phyloP scores from a whole-genome alignment of 768 basidiomycete species.

The Boletus rubropictus region DNA sequence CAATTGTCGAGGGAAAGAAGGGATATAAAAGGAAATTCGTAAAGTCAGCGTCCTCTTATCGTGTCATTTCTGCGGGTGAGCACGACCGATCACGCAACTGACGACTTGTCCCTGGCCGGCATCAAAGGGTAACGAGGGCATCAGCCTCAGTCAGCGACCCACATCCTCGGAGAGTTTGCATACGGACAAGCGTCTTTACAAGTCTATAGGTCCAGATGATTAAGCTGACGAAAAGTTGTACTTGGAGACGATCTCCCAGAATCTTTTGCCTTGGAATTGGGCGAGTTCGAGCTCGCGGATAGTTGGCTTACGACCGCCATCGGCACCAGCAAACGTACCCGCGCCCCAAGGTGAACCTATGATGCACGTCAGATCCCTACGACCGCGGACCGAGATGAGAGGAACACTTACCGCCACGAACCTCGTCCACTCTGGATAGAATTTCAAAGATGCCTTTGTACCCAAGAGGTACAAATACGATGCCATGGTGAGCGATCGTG shows the following conservation, averaged over 20 bases:
- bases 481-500: constrained; percentile 67
- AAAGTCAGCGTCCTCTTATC: too few relatives aligned
- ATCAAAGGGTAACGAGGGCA: too few relatives aligned
- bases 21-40: too few relatives aligned
- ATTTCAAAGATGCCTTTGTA: constrained; percentile 46
- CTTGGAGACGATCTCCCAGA: constrained; percentile 45
- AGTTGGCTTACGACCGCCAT: constrained; percentile 46
- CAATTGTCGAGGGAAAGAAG: too few relatives aligned
- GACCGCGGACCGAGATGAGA: not conserved
- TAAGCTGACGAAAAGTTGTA: constrained; percentile 9
- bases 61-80: too few relatives aligned
- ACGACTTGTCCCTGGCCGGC: too few relatives aligned
- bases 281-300: constrained; percentile 49
- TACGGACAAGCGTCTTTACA: too few relatives aligned
- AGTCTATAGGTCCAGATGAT: too few relatives aligned
- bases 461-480: constrained; percentile 67
- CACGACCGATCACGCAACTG: too few relatives aligned
- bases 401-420: constrained; percentile 47
- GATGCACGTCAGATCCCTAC: too few relatives aligned
- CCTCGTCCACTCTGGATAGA: constrained; percentile 40
- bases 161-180: too few relatives aligned
- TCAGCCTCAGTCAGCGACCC: too few relatives aligned
- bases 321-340: constrained; percentile 47
- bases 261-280: constrained; percentile 44
- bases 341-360: constrained; percentile 75